Evolutionary conservation across 805 yeast genomes (phyloP), one percentile per base, ranked within the genome.

Genomic region (Candida xyloterini): DNA sequence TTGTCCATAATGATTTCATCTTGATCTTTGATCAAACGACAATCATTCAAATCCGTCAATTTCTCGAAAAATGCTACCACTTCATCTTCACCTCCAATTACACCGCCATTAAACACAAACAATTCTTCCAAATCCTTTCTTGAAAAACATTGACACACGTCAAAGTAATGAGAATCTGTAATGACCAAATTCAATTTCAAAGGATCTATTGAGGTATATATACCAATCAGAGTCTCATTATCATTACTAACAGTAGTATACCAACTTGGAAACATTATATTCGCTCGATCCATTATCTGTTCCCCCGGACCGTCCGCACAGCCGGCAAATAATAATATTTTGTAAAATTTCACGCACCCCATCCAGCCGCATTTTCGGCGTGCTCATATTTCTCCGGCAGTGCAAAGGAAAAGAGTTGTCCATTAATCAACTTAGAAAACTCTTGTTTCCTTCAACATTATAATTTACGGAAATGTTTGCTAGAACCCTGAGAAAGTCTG

Each of bases 401-500:
- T 40, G 43, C 43, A 22, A 40, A 34, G 43, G 43, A 33, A 39
- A 27, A 34, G 39, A 34, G 39, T 40, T 40, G 43, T 34, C 39
- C 39, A 34, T 33, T 25, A 16, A 20, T 5, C 20, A 20, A 20
- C 24, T 30, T 25, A 10, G 26, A 24, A 34, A 37, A 27, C 43
- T 15, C 33, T 35, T 40, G 39, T 40, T 40, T 40, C 28, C 25
- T 23, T 36, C 25, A 24, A 21, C 35, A 26, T 30, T 24, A 27
- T 22, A 23, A 23, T 23, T 37, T 18, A 34, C 25, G 33, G 37
- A 35, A 20, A 55, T 55, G 59, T 50, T 55, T 35, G 41, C 57
- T 25, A 53, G 52, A 52, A 16, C 54, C 9, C 27, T 52, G 25
- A 33, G 45, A 38, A 55, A 44, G 32, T 41, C 43, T 37, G 33